These are phyloP conservation scores for Helicosporidium sp. DNA, from an alignment of 139 green algal genomes.

Conservation along the genomic window DNA sequence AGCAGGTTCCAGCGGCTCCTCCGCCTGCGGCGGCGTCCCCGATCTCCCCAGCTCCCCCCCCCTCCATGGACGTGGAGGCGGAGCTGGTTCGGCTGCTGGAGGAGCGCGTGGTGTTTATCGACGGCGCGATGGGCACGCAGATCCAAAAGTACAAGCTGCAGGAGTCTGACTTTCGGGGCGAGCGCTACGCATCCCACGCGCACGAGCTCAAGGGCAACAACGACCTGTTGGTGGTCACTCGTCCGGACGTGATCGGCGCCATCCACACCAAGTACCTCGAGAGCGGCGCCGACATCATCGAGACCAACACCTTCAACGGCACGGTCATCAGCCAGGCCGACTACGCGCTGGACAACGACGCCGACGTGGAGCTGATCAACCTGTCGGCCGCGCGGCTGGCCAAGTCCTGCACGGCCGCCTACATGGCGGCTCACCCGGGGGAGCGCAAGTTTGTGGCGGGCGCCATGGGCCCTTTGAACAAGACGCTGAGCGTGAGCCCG, in stretches of 20 bases:
- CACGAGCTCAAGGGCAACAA: conserved; percentile 97
- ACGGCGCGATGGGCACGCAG: conserved; percentile 89
- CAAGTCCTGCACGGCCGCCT: conserved; percentile 45
- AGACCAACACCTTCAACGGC: conserved; percentile 98
- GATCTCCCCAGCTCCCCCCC: too few relatives aligned
- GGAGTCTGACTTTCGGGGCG: conserved; percentile 76
- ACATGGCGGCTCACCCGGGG: conserved; percentile 56
- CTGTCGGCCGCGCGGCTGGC: conserved; percentile 60
- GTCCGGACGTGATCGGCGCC: conserved; percentile 73
- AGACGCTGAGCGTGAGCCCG: conserved; percentile 84
- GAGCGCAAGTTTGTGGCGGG: conserved; percentile 75
- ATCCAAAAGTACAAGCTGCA: conserved; percentile 60
- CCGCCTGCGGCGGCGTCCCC: too few relatives aligned
- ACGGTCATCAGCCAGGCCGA: conserved; percentile 72
- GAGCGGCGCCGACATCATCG: conserved; percentile 85
- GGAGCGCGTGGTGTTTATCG: conserved; percentile 82
- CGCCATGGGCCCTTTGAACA: conserved; percentile 88
- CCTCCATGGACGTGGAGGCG: too few relatives aligned
- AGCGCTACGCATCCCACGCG: conserved; percentile 47
- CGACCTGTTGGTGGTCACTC: conserved; percentile 84
- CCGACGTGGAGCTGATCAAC: conserved; percentile 88
- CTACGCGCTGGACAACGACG: conserved; percentile 67
- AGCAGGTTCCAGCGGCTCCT: too few relatives aligned
- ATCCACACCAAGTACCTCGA: conserved; percentile 86
- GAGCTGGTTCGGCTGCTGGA: conserved; percentile 59